Percentiles rank a stretch among this genome's conserved stretches.
These are phyloP conservation scores for Sideroxylon spinosum DNA, from an alignment of 179 eudicot species.

Conservation along the genomic window DNA sequence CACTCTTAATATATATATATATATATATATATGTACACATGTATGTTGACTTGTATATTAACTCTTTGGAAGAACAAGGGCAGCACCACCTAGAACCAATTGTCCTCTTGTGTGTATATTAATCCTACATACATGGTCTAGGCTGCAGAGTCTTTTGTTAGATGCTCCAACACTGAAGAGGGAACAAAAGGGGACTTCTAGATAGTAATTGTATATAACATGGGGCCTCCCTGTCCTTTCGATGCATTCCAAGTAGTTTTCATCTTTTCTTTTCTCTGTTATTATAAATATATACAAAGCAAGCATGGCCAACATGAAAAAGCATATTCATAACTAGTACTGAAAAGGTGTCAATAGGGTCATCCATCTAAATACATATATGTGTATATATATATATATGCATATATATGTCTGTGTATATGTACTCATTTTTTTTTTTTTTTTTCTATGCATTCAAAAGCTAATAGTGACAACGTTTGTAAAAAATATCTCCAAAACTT, in stretches of 20 bases:
- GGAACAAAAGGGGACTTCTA: background rate
- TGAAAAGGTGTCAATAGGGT: slow-evolving; percentile 2
- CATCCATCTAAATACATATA: background rate
- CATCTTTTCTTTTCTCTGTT: background rate
- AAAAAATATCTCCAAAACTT: no score
- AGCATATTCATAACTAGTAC: background rate
- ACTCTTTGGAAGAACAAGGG: background rate
- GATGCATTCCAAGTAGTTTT: background rate
- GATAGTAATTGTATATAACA: background rate
- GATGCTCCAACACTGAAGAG: slow-evolving; percentile 2
- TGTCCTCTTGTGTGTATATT: no score
- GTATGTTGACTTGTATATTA: background rate
- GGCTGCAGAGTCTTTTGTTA: background rate
- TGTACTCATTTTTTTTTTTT: no score
- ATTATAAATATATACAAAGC: background rate
- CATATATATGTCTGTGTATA: no score
- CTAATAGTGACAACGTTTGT: no score
- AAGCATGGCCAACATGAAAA: slow-evolving; percentile 15
- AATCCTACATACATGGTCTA: background rate
- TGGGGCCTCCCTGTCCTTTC: slow-evolving; percentile 7
- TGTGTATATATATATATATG: background rate
- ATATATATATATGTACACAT: no score
- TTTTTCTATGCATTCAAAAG: no score
- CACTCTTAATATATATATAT: background rate
- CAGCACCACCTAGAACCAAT: no score